Percentiles rank a stretch among this genome's conserved stretches.
phyloP scores from a whole-genome alignment of 257 asterid genomes.

The Solanum rostratum region DNA sequence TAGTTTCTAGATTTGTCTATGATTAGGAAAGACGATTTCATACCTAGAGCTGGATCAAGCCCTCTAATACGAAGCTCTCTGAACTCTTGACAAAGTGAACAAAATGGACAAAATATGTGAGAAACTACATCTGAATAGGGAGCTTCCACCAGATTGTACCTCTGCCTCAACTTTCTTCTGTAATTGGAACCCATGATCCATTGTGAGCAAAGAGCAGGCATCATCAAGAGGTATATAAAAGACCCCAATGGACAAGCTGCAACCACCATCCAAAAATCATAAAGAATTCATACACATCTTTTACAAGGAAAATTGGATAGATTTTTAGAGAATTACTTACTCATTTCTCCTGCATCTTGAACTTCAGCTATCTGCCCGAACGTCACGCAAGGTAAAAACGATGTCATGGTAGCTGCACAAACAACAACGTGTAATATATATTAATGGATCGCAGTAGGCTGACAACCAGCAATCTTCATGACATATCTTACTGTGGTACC shows the following conservation, averaged over 20 bases:
- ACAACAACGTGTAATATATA: not conserved
- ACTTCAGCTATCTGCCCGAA: slow-evolving; percentile 47
- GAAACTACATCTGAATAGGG: slow-evolving; percentile 30
- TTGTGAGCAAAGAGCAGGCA: slow-evolving; percentile 26
- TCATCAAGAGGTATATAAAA: slow-evolving; percentile 26
- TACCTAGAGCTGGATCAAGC: slow-evolving; percentile 38
- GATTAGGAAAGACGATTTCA: not conserved
- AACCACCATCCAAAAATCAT: not conserved
- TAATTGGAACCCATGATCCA: slow-evolving; percentile 35
- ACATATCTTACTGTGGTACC: too few relatives aligned
- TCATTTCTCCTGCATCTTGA: slow-evolving; percentile 25
- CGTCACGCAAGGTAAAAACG: slow-evolving; percentile 37
- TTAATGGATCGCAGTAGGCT: not conserved
- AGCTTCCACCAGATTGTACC: slow-evolving; percentile 35
- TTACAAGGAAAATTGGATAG: not conserved
- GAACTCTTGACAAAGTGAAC: slow-evolving; percentile 45
- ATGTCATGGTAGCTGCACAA: slow-evolving; percentile 33
- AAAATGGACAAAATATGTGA: slow-evolving; percentile 31
- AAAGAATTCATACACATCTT: not conserved
- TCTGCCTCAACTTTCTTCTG: slow-evolving; percentile 27
- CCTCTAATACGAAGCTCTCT: slow-evolving; percentile 36
- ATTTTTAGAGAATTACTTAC: slow-evolving; percentile 5
- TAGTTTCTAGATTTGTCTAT: not conserved
- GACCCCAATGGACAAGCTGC: slow-evolving; percentile 32
- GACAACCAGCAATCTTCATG: not conserved